These are phyloP conservation scores for Mucor sp. DNA, from an alignment of 371 early-diverging fungal genomes.

Conservation along the genomic window DNA sequence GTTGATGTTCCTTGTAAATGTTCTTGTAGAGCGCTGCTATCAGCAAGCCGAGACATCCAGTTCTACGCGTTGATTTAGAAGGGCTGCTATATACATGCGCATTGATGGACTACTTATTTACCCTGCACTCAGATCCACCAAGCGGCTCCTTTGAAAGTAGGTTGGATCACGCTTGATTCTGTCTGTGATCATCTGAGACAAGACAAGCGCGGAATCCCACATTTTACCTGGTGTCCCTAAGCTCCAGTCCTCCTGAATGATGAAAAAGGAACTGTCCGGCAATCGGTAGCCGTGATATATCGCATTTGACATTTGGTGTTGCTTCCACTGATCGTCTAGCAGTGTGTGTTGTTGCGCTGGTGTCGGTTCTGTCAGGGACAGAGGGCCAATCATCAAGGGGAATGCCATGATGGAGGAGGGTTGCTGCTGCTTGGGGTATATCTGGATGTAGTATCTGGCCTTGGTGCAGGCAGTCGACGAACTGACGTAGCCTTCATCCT, in stretches of 20 bases:
- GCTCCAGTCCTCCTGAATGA: conserved; percentile 57
- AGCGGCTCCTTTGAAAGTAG: conserved; percentile 18
- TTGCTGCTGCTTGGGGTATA: conserved; percentile 3
- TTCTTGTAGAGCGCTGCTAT: conserved; percentile 15
- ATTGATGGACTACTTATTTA: conserved; percentile 21
- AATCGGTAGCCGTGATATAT: conserved; percentile 9
- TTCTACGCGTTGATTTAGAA: conserved; percentile 1
- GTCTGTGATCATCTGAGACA: conserved; percentile 46
- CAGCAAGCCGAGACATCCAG: conserved; percentile 26
- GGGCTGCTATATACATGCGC: conserved; percentile 29
- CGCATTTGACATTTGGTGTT: background rate
- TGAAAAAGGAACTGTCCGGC: conserved; percentile 3
- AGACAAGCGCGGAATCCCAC: conserved; percentile 63
- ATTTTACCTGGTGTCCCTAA: conserved; percentile 57
- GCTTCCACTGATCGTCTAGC: background rate
- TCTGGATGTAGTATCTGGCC: conserved; percentile 1
- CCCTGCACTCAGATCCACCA: conserved; percentile 56
- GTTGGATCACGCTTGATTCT: conserved; percentile 25
- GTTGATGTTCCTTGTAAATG: background rate
- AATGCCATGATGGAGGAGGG: conserved; percentile 10
- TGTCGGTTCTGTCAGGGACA: background rate
- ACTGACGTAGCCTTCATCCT: background rate
- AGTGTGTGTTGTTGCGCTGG: background rate
- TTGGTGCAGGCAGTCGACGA: background rate
- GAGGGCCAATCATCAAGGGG: conserved; percentile 19